phyloP scores from a whole-genome alignment of 139 green algal species.

The Chlorella sorokiniana region DNA sequence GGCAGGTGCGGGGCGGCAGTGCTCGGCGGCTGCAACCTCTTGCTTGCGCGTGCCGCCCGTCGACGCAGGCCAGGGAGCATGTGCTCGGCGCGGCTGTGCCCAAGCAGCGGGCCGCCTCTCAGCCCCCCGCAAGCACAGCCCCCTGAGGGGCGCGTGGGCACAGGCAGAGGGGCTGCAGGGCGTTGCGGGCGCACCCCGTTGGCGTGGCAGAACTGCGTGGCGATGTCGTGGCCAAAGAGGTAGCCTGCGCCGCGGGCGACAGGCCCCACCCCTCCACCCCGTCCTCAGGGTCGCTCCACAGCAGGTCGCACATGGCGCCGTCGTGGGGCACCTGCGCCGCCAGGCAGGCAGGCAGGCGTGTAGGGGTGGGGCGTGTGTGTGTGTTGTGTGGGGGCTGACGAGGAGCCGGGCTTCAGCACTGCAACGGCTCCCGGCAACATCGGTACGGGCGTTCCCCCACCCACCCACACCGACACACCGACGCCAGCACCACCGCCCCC shows the following conservation, averaged over 20 bases:
- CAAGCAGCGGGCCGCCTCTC: too few relatives aligned
- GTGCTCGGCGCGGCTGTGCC: too few relatives aligned
- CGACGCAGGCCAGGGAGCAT: too few relatives aligned
- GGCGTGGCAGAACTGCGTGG: slow-evolving; percentile 80
- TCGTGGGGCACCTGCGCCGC: slow-evolving; percentile 93
- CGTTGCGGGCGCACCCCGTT: slow-evolving; percentile 67
- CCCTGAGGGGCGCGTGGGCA: neutral
- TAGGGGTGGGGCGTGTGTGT: too few relatives aligned
- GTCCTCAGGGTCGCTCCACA: slow-evolving; percentile 97
- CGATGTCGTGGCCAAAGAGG: slow-evolving; percentile 96
- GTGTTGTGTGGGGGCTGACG: too few relatives aligned
- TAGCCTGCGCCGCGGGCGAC: slow-evolving; percentile 86
- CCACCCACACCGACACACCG: neutral
- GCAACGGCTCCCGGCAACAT: neutral
- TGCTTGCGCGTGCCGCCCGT: too few relatives aligned
- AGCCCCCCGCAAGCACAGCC: neutral
- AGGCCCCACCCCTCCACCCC: slow-evolving; percentile 95
- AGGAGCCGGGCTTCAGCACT: too few relatives aligned
- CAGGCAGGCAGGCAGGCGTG: neutral
- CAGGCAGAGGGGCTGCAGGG: neutral
- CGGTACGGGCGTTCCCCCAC: neutral
- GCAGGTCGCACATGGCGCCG: slow-evolving; percentile 98
- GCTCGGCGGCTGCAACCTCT: too few relatives aligned
- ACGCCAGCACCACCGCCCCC: too few relatives aligned
- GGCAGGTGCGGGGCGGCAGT: too few relatives aligned